phyloP scores from a whole-genome alignment of 2,329 filamentous ascomycete species.

The Sporothrix luriei region DNA sequence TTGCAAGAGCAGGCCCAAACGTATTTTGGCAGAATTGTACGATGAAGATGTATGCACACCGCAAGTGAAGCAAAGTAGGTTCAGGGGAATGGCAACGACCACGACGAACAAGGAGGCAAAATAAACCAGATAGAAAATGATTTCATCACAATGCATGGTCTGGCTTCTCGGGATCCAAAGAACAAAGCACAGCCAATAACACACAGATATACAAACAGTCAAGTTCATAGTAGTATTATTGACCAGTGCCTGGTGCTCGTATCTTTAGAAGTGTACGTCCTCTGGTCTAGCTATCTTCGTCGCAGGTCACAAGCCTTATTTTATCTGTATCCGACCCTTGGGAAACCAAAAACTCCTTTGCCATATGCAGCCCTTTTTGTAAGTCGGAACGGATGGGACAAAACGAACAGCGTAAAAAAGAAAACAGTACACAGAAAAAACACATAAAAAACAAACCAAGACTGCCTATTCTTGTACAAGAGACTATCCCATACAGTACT shows the following conservation, averaged over 20 bases:
- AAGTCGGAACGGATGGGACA: neutral
- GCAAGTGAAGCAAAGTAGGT: neutral
- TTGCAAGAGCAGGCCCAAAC: neutral
- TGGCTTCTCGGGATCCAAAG: no score
- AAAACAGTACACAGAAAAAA: neutral
- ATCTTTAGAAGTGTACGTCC: neutral
- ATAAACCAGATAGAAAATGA: no score
- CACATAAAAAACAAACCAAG: neutral
- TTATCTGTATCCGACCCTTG: neutral
- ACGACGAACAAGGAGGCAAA: no score
- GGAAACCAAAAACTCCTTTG: constrained; percentile 10
- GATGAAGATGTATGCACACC: neutral
- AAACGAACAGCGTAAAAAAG: neutral
- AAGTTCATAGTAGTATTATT: neutral
- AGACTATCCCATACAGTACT: constrained; percentile 8
- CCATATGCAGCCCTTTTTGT: constrained; percentile 20
- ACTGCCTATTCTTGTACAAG: neutral
- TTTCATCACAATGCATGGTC: no score
- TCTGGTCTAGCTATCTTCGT: neutral
- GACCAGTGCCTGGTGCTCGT: neutral
- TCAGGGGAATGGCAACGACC: no score
- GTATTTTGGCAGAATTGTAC: no score
- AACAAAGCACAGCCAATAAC: no score
- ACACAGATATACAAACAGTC: neutral
- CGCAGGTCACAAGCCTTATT: neutral